Conservation (phyloP, 345 rosid species). For the Euphorbia peplus region DNA sequence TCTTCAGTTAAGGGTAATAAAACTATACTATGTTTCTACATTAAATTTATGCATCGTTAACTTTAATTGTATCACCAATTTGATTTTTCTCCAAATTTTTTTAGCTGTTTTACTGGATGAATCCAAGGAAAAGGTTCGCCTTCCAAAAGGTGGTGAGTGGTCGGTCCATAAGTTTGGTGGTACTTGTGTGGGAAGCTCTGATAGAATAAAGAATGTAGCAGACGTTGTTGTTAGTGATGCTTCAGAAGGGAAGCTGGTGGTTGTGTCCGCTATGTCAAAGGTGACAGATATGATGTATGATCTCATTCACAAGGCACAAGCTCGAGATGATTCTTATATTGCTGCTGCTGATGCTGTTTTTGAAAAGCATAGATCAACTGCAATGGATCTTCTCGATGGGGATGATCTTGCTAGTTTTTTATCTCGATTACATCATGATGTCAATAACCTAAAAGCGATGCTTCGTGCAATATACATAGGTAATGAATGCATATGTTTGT, state of each 20-base stretch:
- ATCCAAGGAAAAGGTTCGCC: constrained; percentile 38
- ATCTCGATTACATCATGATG: constrained; percentile 69
- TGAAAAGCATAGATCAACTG: constrained; percentile 75
- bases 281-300: constrained; percentile 99
- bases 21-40: too few species aligned
- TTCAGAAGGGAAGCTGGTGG: constrained; percentile 71
- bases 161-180: constrained; percentile 97
- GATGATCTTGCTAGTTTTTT: constrained; percentile 68
- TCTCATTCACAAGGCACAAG: constrained; percentile 77
- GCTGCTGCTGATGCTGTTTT: constrained; percentile 71
- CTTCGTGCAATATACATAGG: constrained; percentile 97
- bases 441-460: constrained; percentile 90
- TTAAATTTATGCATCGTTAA: not conserved
- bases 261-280: constrained; percentile 97
- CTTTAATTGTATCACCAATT: not conserved
- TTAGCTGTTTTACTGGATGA: constrained; percentile 51
- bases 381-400: constrained; percentile 82
- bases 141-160: constrained; percentile 78
- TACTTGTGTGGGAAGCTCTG: constrained; percentile 87
- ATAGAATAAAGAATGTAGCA: constrained; percentile 81
- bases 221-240: constrained; percentile 62
- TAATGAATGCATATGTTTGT: constrained; percentile 14
- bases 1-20: too few species aligned
- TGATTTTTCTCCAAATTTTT: constrained; percentile 13
- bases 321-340: constrained; percentile 74